phyloP scores from a whole-genome alignment of 139 green algal genomes.

The Tetradesmus obliquus region DNA sequence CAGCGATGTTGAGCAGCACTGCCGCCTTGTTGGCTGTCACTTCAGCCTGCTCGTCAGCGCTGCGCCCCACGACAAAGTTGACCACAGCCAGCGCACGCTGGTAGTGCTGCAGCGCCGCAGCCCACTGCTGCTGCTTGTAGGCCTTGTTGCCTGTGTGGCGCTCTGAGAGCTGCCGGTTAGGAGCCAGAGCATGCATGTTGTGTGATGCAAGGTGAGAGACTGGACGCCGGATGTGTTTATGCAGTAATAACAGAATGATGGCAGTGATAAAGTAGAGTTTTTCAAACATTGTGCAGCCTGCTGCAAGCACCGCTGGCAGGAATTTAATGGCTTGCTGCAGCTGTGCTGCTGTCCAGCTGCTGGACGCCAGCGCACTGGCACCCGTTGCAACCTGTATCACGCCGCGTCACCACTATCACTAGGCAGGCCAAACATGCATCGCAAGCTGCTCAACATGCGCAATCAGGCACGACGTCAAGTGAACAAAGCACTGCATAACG shows the following conservation, averaged over 20 bases:
- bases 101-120: conserved; percentile 68
- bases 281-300: no score
- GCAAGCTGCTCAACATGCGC: no score
- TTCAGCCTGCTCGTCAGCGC: conserved; percentile 65
- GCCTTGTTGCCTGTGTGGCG: conserved; percentile 66
- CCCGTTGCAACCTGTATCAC: no score
- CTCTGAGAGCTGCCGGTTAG: conserved; percentile 61
- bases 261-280: background rate
- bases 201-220: background rate
- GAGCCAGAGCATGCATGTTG: background rate
- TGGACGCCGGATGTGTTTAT: background rate
- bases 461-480: no score
- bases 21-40: conserved; percentile 63
- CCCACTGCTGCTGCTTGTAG: conserved; percentile 54
- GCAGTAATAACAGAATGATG: background rate
- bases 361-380: no score
- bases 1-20: conserved; percentile 72
- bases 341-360: no score
- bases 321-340: background rate
- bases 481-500: no score
- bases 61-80: conserved; percentile 63
- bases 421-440: no score
- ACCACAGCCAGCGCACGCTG: conserved; percentile 64
- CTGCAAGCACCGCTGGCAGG: background rate
- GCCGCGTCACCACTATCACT: no score